A percentile compares a stretch with the other conserved stretches of the same genome.
These are phyloP conservation scores for Ogataea saltuana DNA, from an alignment of 805 yeast genomes.

Conservation along the genomic window DNA sequence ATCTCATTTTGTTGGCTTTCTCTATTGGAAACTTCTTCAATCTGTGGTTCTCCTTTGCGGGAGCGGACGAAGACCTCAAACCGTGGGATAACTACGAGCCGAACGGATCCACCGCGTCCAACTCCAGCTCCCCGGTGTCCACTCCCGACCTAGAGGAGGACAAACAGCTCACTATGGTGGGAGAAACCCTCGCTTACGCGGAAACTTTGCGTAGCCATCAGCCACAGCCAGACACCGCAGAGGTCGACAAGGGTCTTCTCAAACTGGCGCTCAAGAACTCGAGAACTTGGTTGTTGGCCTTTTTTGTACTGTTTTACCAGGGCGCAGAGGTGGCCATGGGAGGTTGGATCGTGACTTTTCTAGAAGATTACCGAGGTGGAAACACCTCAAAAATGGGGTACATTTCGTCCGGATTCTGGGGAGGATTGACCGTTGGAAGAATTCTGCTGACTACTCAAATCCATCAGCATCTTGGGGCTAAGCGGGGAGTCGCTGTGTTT, in stretches of 20 bases:
- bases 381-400: constrained; percentile 52
- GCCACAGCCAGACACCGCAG: constrained; percentile 21
- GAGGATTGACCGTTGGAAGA: constrained; percentile 68
- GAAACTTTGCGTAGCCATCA: constrained; percentile 15
- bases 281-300: constrained; percentile 49
- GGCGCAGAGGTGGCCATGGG: constrained; percentile 72
- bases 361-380: constrained; percentile 55
- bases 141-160: constrained; percentile 14
- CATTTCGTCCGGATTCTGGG: constrained; percentile 71
- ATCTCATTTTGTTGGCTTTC: constrained; percentile 47
- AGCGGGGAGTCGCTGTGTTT: constrained; percentile 44
- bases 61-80: constrained; percentile 47
- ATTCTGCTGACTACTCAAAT: constrained; percentile 46
- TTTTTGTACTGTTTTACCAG: constrained; percentile 59
- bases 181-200: constrained; percentile 21
- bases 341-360: constrained; percentile 69
- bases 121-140: background rate
- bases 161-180: constrained; percentile 24
- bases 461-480: constrained; percentile 43
- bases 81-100: constrained; percentile 37
- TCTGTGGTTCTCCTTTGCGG: constrained; percentile 46
- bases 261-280: constrained; percentile 41
- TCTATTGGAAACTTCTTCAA: constrained; percentile 37
- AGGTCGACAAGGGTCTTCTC: constrained; percentile 33
- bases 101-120: background rate